These are phyloP conservation scores for Zygoascus biomembranicola DNA, from an alignment of 805 yeast genomes.

Conservation along the genomic window DNA sequence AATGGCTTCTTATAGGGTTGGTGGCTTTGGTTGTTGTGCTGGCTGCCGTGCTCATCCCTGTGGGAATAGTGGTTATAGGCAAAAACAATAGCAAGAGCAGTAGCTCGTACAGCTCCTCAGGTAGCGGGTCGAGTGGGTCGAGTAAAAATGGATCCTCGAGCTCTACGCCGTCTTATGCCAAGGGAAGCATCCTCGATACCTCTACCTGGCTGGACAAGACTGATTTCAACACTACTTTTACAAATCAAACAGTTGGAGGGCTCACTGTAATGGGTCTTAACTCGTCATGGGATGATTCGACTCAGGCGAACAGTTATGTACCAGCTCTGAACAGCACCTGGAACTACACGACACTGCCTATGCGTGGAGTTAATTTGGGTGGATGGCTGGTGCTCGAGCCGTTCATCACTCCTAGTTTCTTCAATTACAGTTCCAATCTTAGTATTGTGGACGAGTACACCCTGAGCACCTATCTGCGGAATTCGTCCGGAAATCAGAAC, in stretches of 20 bases:
- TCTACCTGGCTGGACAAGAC: constrained; percentile 27
- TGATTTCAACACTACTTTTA: constrained; percentile 29
- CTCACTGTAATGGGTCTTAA: constrained; percentile 30
- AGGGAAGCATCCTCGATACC: constrained; percentile 23
- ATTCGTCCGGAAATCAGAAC: constrained; percentile 27
- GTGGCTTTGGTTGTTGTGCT: constrained; percentile 13
- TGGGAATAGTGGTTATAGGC: constrained; percentile 22
- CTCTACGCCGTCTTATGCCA: constrained; percentile 18
- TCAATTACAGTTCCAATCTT: constrained; percentile 30
- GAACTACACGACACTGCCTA: constrained; percentile 24
- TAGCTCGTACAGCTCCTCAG: not conserved
- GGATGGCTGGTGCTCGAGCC: constrained; percentile 89
- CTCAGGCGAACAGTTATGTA: constrained; percentile 22
- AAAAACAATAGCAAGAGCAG: constrained; percentile 3
- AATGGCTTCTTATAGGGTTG: constrained; percentile 3
- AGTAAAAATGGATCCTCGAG: constrained; percentile 2
- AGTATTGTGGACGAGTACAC: constrained; percentile 69
- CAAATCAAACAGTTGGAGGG: constrained; percentile 28
- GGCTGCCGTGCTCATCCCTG: constrained; percentile 24
- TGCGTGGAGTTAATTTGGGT: constrained; percentile 71
- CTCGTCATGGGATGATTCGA: constrained; percentile 24
- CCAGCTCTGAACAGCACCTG: constrained; percentile 23
- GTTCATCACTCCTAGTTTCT: constrained; percentile 71
- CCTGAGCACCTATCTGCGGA: constrained; percentile 29
- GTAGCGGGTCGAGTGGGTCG: constrained; percentile 1